These are phyloP conservation scores for Amanita fuliginea DNA, from an alignment of 768 basidiomycete species.

Conservation along the genomic window DNA sequence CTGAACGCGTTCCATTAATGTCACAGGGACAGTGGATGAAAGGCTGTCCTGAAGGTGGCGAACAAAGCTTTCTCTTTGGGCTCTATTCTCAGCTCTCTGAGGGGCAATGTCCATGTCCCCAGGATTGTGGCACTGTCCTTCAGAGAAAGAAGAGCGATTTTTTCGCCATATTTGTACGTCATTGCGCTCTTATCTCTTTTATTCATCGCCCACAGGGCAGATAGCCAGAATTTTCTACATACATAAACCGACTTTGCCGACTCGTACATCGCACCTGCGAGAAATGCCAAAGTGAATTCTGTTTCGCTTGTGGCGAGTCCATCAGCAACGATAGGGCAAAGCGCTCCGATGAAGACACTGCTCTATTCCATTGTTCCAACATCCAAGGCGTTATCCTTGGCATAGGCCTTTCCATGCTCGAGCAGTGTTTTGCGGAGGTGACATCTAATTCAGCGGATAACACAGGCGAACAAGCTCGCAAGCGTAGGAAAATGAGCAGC, in stretches of 20 bases:
- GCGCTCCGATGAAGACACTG: slow-evolving; percentile 36
- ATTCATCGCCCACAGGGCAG: slow-evolving; percentile 3
- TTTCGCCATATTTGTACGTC: slow-evolving; percentile 70
- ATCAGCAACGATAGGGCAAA: slow-evolving; percentile 33
- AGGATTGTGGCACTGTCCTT: slow-evolving; percentile 57
- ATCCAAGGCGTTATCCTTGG: slow-evolving; percentile 86
- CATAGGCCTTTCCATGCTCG: slow-evolving; percentile 82
- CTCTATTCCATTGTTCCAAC: slow-evolving; percentile 82
- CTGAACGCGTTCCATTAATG: slow-evolving; percentile 53
- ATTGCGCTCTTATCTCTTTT: neutral
- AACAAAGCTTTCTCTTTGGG: slow-evolving; percentile 81
- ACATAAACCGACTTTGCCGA: slow-evolving; percentile 50
- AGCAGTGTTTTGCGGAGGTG: slow-evolving; percentile 57
- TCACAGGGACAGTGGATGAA: slow-evolving; percentile 95
- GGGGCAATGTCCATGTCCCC: slow-evolving; percentile 58
- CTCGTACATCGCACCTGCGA: slow-evolving; percentile 54
- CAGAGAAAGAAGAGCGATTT: slow-evolving; percentile 66
- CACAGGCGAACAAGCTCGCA: slow-evolving; percentile 26
- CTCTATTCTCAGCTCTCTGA: slow-evolving; percentile 67
- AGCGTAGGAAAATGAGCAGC: slow-evolving; percentile 33
- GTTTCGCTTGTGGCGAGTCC: slow-evolving; percentile 69
- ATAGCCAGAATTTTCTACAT: slow-evolving; percentile 64
- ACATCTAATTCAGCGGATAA: slow-evolving; percentile 22
- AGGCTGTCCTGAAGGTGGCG: slow-evolving; percentile 88
- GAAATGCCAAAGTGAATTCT: slow-evolving; percentile 49